phyloP scores from a whole-genome alignment of 139 green algal species.

The Chlamydomonas sp. region DNA sequence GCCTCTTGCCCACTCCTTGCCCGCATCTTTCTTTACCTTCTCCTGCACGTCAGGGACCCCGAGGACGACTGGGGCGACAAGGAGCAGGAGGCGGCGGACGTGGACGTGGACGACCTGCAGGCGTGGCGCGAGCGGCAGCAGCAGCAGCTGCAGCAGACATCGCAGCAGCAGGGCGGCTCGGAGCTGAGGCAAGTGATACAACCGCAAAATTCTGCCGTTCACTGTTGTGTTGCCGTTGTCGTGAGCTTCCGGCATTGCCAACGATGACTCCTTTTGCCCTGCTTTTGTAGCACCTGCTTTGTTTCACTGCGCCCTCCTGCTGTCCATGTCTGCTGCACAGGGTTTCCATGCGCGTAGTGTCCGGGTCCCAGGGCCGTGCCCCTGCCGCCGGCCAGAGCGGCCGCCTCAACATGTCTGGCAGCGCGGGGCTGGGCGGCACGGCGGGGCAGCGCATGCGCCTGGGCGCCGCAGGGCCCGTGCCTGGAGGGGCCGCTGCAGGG shows the following conservation, averaged over 20 bases:
- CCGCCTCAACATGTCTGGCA: not conserved
- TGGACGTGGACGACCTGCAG: conserved; percentile 25
- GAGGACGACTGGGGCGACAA: conserved; percentile 25
- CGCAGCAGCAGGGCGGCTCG: not conserved
- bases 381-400: not conserved
- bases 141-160: conserved; percentile 13
- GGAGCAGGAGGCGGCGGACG: conserved; percentile 20
- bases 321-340: not conserved
- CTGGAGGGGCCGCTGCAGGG: no score
- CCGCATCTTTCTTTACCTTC: no score
- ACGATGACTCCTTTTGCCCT: not conserved
- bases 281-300: not conserved
- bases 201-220: no score
- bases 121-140: not conserved
- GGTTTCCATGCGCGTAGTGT: not conserved
- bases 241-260: no score
- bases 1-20: no score
- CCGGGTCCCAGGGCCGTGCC: not conserved
- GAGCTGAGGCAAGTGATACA: not conserved
- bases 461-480: no score
- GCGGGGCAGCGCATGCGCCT: no score
- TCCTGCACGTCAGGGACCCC: not conserved
- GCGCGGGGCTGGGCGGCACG: not conserved
- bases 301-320: no score
- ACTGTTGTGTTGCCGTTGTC: no score